These are phyloP conservation scores for Choricystis sp. DNA, from an alignment of 139 green algal species.

Conservation along the genomic window DNA sequence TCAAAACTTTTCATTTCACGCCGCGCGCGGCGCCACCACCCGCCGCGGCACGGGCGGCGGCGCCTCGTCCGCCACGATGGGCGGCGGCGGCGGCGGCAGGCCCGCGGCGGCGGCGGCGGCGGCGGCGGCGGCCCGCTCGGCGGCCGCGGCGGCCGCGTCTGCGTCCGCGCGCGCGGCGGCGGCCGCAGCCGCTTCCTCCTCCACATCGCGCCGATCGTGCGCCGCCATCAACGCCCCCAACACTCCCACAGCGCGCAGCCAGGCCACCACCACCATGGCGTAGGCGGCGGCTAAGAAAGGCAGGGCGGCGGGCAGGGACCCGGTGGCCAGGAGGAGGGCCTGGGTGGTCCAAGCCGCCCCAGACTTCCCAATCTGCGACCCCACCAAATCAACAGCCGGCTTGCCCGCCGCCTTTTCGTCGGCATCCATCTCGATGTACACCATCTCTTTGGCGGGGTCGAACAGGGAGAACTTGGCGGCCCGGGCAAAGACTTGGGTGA, in stretches of 20 bases:
- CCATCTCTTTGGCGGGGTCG: constrained; percentile 78
- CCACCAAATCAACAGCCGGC: constrained; percentile 70
- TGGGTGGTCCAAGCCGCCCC: constrained; percentile 38
- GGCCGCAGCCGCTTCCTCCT: too few relatives aligned
- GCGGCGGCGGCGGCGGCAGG: too few relatives aligned
- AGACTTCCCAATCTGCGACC: constrained; percentile 60
- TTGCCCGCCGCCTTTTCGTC: constrained; percentile 69
- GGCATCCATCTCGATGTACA: constrained; percentile 64
- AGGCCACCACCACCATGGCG: constrained; percentile 29
- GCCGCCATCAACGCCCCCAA: background rate
- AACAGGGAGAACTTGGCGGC: constrained; percentile 63
- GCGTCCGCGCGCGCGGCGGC: too few relatives aligned
- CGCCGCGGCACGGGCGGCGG: too few relatives aligned
- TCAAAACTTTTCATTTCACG: background rate
- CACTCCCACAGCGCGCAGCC: constrained; percentile 26
- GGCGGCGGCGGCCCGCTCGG: too few relatives aligned
- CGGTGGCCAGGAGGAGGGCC: constrained; percentile 35
- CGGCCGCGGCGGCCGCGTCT: background rate
- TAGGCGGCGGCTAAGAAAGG: constrained; percentile 31
- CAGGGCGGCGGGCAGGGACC: constrained; percentile 31
- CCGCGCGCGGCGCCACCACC: too few relatives aligned
- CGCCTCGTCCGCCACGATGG: background rate
- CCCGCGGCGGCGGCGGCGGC: too few relatives aligned
- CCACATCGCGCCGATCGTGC: too few relatives aligned
- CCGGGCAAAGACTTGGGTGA: constrained; percentile 61